Base-by-base conservation (phyloP, 2,329 filamentous ascomycete genomes). In the Colletotrichum destructivum region DNA sequence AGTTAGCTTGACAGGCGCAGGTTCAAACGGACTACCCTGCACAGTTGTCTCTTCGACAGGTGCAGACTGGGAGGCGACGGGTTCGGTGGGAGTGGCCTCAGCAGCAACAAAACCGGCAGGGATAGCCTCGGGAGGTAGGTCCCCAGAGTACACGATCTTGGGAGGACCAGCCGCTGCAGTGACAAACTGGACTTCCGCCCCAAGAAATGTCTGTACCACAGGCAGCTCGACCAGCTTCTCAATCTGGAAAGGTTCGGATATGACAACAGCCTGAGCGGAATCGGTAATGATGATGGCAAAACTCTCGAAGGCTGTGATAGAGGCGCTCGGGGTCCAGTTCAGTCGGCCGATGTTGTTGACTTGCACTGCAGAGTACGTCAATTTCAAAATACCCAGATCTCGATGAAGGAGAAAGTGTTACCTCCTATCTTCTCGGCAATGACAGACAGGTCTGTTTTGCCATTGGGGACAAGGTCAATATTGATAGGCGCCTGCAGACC, bases 271-370 rank as follows among this genome's bases (percentile, higher is more conserved):
- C 42, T 60, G 46, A 23, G 62, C 66, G 7, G 75, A 49, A 21
- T 77, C 76, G 65, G 74, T 54, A 52, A 78, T 75, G 23, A 76
- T 56, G 72, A 77, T 74, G 65, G 70, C 62, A 59, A 77, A 77
- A 49, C 65, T 72, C 3, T 71, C 70, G 52, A 77, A 75, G 1
- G 74, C 73, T n/a, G 67, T 65, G 23, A 77, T 76, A 31, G 72
- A 70, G 26, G 66, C 47, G 23, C 74, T 74, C 2, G 76, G 76
- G 2, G 66, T 69, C 76, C 76, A 77, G 47, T 69, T 61, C 47
- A 77, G 21, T 4, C 71, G 18, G 16, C 76, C 76, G 8, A 69
- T 68, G 51, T 77, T 77, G 6, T 73, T 71, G 55, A 76, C 71
- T 44, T 74, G 68, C 21, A 71, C 76, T 77, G 38, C 12, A 35